Percentiles rank a stretch among this genome's conserved stretches.
Conservation (phyloP, 2,329 filamentous ascomycete species). For the Westerdykella ornata region DNA sequence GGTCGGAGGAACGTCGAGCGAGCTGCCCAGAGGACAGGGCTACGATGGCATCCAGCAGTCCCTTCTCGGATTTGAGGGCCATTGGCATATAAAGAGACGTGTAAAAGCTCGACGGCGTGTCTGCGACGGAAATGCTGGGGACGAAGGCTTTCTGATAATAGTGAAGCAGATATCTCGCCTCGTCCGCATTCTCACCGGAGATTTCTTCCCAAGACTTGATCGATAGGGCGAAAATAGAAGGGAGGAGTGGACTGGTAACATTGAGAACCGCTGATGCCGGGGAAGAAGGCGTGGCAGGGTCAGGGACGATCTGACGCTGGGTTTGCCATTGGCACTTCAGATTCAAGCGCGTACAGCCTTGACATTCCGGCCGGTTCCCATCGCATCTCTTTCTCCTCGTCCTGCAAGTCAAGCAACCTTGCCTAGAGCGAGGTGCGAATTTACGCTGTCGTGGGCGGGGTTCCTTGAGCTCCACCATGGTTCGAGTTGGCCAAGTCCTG, state of each 20-base stretch:
- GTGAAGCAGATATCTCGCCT: constrained; percentile 26
- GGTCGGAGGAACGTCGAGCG: constrained; percentile 21
- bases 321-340: constrained; percentile 33
- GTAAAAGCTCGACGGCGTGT: constrained; percentile 32
- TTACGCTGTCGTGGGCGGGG: constrained; percentile 29
- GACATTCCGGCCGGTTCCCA: constrained; percentile 28
- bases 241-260: too few relatives aligned
- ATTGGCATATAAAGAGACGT: constrained; percentile 33
- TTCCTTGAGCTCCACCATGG: constrained; percentile 33
- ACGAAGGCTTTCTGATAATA: constrained; percentile 35
- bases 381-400: constrained; percentile 33
- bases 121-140: constrained; percentile 33
- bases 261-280: too few relatives aligned
- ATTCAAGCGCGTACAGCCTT: constrained; percentile 32
- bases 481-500: neutral
- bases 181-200: constrained; percentile 18
- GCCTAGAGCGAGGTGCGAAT: constrained; percentile 33
- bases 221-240: constrained; percentile 13
- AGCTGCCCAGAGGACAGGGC: constrained; percentile 33
- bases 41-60: constrained; percentile 32
- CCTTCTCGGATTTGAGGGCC: constrained; percentile 28
- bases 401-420: constrained; percentile 34
- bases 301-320: constrained; percentile 20
- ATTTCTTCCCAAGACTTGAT: constrained; percentile 29
- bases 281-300: constrained; percentile 1